Evolutionary conservation across 768 basidiomycete genomes (phyloP).

Genomic region (Russula foetens): DNA sequence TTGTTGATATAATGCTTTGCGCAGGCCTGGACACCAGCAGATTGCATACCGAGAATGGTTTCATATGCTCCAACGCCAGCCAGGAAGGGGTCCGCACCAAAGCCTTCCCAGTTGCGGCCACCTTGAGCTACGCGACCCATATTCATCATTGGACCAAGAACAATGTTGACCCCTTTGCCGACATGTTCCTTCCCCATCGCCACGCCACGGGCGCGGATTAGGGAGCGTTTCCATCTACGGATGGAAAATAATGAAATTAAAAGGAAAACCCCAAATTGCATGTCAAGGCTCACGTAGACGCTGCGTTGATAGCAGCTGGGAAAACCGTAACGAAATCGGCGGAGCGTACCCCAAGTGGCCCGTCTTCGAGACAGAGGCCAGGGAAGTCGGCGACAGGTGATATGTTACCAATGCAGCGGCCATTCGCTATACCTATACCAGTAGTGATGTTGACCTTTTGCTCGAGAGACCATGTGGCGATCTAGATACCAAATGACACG

Average conservation of each 20-base stretch:
- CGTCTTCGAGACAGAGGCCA: slow-evolving; percentile 69
- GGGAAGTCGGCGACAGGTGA: slow-evolving; percentile 47
- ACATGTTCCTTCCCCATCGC: slow-evolving; percentile 82
- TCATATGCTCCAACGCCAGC: slow-evolving; percentile 66
- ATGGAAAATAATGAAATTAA: neutral
- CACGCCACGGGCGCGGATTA: slow-evolving; percentile 68
- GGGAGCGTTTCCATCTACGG: slow-evolving; percentile 59
- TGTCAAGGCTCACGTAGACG: slow-evolving; percentile 53
- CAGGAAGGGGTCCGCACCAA: slow-evolving; percentile 84
- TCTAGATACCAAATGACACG: neutral
- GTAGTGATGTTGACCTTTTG: slow-evolving; percentile 21
- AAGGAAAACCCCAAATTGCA: neutral
- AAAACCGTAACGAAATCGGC: slow-evolving; percentile 70
- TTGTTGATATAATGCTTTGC: slow-evolving; percentile 81
- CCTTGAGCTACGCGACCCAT: slow-evolving; percentile 70
- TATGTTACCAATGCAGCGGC: slow-evolving; percentile 65
- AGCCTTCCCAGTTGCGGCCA: slow-evolving; percentile 96
- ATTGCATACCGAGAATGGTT: slow-evolving; percentile 80
- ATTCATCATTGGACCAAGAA: slow-evolving; percentile 80
- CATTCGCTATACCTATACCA: slow-evolving; percentile 42
- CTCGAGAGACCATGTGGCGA: slow-evolving; percentile 16
- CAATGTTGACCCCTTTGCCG: slow-evolving; percentile 78
- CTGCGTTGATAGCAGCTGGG: slow-evolving; percentile 78
- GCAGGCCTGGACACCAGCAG: slow-evolving; percentile 72
- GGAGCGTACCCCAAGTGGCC: slow-evolving; percentile 70